These are phyloP conservation scores for Mychonastes homosphaera DNA, from an alignment of 139 green algal genomes.

Conservation along the genomic window DNA sequence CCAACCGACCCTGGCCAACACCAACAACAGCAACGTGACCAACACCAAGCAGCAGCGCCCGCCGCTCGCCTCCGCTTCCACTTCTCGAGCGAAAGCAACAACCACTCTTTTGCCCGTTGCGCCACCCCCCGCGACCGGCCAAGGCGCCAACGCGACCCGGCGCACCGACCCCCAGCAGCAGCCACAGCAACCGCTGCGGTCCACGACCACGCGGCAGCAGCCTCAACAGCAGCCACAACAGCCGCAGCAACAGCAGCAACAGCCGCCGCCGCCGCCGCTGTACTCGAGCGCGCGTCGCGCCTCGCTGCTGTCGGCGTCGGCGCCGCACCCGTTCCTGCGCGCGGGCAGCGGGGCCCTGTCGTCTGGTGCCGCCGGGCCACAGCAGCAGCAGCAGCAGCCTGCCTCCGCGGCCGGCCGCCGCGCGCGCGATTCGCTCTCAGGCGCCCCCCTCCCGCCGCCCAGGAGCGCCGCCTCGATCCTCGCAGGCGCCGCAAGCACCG, in stretches of 20 bases:
- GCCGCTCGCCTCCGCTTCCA: background rate
- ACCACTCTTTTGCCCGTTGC: too few relatives aligned
- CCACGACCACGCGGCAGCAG: background rate
- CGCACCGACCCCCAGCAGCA: background rate
- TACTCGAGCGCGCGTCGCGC: background rate
- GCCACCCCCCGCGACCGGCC: background rate
- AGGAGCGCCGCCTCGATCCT: background rate
- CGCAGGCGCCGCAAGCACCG: background rate
- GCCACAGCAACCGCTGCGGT: background rate
- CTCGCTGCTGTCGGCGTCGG: background rate
- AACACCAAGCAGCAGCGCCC: background rate
- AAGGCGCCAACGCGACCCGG: background rate
- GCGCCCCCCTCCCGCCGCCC: background rate
- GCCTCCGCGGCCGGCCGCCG: background rate
- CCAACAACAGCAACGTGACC: background rate
- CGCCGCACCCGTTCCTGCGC: background rate
- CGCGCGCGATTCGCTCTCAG: background rate
- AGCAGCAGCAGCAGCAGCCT: background rate
- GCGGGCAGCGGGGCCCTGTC: too few relatives aligned
- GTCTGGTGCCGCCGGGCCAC: too few relatives aligned
- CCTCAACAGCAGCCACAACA: background rate
- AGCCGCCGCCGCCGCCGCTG: slow-evolving; percentile 1
- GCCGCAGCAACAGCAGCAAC: background rate
- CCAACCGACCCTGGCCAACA: too few relatives aligned
- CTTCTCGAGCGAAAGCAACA: slow-evolving; percentile 1